Evolutionary conservation across 768 basidiomycete genomes (phyloP).

Genomic region (Termitomyces sp.): DNA sequence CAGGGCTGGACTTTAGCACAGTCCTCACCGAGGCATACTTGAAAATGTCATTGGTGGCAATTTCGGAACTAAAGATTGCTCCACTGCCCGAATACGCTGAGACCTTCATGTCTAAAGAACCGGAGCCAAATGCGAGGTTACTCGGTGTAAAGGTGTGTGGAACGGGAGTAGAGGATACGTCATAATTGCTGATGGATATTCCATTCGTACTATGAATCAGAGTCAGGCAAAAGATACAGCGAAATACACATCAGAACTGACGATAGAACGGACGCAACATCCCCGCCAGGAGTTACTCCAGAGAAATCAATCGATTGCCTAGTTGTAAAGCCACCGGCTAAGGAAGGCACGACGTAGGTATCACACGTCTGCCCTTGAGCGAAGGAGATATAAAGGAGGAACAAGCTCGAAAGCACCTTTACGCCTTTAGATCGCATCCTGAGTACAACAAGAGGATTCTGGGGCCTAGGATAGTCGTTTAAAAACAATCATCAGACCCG

Average conservation of each 20-base stretch:
- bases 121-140: slow-evolving; percentile 25
- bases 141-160: slow-evolving; percentile 20
- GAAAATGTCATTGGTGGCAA: slow-evolving; percentile 22
- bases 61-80: slow-evolving; percentile 22
- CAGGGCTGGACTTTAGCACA: slow-evolving; percentile 26
- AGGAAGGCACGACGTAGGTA: slow-evolving; percentile 20
- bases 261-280: slow-evolving; percentile 19
- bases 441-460: background rate
- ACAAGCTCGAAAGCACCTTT: background rate
- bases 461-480: background rate
- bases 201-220: slow-evolving; percentile 15
- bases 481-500: background rate
- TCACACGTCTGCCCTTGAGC: slow-evolving; percentile 16
- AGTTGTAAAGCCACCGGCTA: slow-evolving; percentile 23
- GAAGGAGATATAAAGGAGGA: background rate
- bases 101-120: slow-evolving; percentile 27
- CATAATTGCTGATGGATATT: slow-evolving; percentile 24
- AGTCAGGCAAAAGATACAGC: background rate
- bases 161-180: slow-evolving; percentile 14
- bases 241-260: slow-evolving; percentile 2
- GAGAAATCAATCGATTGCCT: slow-evolving; percentile 23
- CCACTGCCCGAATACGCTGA: slow-evolving; percentile 24
- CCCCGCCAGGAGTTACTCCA: slow-evolving; percentile 13
- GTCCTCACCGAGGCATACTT: slow-evolving; percentile 29
- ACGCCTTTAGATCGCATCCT: background rate